Conservation (phyloP, 352 stramenopile species). For the Phytophthora crassamura region DNA sequence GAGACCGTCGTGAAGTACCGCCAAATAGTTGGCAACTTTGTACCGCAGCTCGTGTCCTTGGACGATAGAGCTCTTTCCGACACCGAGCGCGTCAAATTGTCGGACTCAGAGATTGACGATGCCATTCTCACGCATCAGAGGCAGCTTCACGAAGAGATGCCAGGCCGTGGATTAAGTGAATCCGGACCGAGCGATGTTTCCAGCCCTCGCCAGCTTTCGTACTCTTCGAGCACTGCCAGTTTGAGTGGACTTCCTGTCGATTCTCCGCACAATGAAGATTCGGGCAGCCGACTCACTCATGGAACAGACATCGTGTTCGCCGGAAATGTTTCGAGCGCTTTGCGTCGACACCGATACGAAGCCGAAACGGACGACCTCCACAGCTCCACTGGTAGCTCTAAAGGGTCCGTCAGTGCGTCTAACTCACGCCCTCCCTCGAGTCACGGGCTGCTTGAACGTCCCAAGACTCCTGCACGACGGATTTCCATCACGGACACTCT, state of each 20-base stretch:
- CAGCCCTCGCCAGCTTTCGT: conserved; percentile 37
- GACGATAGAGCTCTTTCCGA: conserved; percentile 55
- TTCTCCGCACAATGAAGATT: conserved; percentile 49
- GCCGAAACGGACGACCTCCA: conserved; percentile 38
- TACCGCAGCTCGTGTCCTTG: conserved; percentile 72
- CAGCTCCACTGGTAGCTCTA: neutral
- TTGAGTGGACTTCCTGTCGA: conserved; percentile 22
- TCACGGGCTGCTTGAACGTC: conserved; percentile 39
- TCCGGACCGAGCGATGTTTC: conserved; percentile 15
- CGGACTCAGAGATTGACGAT: conserved; percentile 57
- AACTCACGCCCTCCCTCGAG: conserved; percentile 18
- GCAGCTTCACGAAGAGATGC: conserved; percentile 5
- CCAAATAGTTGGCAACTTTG: conserved; percentile 69
- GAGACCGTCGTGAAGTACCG: conserved; percentile 65
- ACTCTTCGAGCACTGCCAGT: conserved; percentile 35
- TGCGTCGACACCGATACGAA: conserved; percentile 76
- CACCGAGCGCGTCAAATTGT: conserved; percentile 48
- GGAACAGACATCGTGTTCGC: conserved; percentile 89
- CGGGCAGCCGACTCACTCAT: conserved; percentile 86
- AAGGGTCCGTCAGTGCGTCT: conserved; percentile 4
- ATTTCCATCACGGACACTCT: conserved; percentile 86
- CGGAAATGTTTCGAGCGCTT: conserved; percentile 86
- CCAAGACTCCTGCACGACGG: conserved; percentile 59
- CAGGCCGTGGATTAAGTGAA: neutral
- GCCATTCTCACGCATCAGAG: conserved; percentile 43